Base-by-base conservation (phyloP, 2,329 filamentous ascomycete genomes). In the Arthrobotrys entomopaga region DNA sequence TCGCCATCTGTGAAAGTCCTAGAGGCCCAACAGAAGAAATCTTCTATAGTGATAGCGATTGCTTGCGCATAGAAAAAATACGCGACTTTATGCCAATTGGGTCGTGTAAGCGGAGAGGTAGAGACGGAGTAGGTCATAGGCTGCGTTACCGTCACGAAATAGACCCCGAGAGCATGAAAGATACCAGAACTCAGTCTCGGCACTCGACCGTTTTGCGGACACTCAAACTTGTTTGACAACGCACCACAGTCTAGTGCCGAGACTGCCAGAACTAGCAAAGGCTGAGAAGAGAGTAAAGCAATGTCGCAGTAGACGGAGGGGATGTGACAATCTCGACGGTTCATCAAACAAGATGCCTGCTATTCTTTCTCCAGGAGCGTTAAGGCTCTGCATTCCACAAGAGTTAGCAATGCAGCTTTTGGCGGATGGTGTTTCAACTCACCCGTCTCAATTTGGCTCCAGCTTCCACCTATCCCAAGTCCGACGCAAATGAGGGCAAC, bases 251-350 rank as follows among this genome's bases (percentile, higher is more conserved):
- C n/a, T n/a, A n/a, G n/a, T n/a, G n/a, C n/a, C n/a, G n/a, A n/a
- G n/a, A n/a, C n/a, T 57, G 13, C 69, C 61, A 7, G 69, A 73
- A 5, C 24, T 43, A 0, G 10, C 22, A 29, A 73, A 73, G 1
- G 69, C 69, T 2, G 69, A 63, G 34, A 61, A 66, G 1, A 73
- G 54, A 3, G 63, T 16, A n/a, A 66, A 57, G 19, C 66, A 73
- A 46, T 61, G 42, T n/a, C 69, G 42, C 0, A 52, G 10, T 8
- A 73, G 26, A 2, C 69, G 61, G 2, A 19, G n/a, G 1, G 15
- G 3, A 5, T 26, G 38, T 6, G 69, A 66, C 29, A 73, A 19
- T 11, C 48, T 42, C 1, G 49, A 49, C 3, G 69, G 56, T 11
- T 66, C 29, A 5, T 57, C 63, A 53, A 73, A 57, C 8, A 73